Evolutionary conservation across 495 filamentous ascomycete genomes (phyloP), one percentile per base, ranked within the genome.

Genomic region (Xylaria scruposa): DNA sequence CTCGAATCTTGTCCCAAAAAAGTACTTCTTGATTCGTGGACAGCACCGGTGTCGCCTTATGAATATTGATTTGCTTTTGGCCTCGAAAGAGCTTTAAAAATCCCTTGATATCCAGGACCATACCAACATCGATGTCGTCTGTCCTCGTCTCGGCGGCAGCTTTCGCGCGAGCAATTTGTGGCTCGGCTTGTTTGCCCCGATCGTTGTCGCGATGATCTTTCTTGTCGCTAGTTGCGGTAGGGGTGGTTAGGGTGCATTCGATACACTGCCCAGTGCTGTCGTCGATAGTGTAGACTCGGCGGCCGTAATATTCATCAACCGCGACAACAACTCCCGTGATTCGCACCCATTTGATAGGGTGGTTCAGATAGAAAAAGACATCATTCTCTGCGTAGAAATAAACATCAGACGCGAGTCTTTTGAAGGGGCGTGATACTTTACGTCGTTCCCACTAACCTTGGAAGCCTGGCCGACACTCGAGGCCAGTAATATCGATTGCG

Each of bases 281-380:
- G 73, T 98, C 96, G 33, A 98, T 75, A 0, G 88, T 92, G 54
- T 94, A 87, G 68, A 93, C 80, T 24, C 86, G 88, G 70, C 86
- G 88, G 6, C 81, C 84, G 13, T 84, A 78, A 67, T 84, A 87
- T 24, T 93, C 89, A 70, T 93, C 90, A 67, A 94, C 84, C 15
- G 92, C 91, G 60, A 97, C 91, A 24, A 99, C 87, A 19, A 91
- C 79, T 15, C 95, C 96, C 29, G 91, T 86, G 21, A 98, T 75
- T 72, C 90, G 89, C 51, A 96, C 89, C 88, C 90, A 97, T 85
- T 90, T 91, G 71, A 98, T 91, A 0, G 97, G 96, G 80, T 98
- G 94, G 83, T 98, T 98, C 44, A 86, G 77, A 83, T 91, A 85
- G 83, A 95, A 94, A 83, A 89, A 96, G 24, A 95, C 81, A 75